phyloP scores from a whole-genome alignment of 345 rosid species.

The Lumnitzera littorea region DNA sequence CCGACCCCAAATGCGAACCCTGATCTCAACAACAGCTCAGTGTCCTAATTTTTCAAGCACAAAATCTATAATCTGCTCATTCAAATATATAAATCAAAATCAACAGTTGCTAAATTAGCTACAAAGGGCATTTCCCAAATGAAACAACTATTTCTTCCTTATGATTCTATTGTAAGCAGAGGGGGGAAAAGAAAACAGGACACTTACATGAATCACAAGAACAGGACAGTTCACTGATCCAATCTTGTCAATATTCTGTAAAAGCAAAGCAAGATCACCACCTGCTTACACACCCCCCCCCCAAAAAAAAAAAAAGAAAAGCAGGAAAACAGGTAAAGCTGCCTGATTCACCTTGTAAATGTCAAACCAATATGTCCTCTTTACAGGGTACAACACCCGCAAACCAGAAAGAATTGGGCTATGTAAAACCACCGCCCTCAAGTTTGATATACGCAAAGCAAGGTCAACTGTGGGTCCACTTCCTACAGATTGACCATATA shows the following conservation, averaged over 20 bases:
- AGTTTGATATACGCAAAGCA: conserved; percentile 69
- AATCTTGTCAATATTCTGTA: conserved; percentile 93
- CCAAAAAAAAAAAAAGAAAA: background rate
- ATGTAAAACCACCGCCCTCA: conserved; percentile 78
- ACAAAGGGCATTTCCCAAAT: no score
- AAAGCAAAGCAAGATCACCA: conserved; percentile 7
- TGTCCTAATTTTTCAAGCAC: no score
- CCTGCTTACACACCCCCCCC: background rate
- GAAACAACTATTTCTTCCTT: no score
- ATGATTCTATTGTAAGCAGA: background rate
- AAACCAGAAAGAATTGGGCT: conserved; percentile 90
- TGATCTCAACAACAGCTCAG: no score
- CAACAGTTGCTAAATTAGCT: no score
- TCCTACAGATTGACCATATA: conserved; percentile 97
- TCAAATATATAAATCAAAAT: no score
- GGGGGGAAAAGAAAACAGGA: background rate
- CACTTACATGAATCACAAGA: conserved; percentile 83
- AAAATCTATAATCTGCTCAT: no score
- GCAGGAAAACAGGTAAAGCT: background rate
- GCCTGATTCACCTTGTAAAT: conserved; percentile 65
- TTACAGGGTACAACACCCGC: conserved; percentile 90
- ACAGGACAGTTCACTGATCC: conserved; percentile 67
- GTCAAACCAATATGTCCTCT: conserved; percentile 93
- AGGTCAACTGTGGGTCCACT: conserved; percentile 97
- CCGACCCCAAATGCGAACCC: no score